phyloP scores from a whole-genome alignment of 2,329 filamentous ascomycete genomes.

The Plenodomus lindquistii region DNA sequence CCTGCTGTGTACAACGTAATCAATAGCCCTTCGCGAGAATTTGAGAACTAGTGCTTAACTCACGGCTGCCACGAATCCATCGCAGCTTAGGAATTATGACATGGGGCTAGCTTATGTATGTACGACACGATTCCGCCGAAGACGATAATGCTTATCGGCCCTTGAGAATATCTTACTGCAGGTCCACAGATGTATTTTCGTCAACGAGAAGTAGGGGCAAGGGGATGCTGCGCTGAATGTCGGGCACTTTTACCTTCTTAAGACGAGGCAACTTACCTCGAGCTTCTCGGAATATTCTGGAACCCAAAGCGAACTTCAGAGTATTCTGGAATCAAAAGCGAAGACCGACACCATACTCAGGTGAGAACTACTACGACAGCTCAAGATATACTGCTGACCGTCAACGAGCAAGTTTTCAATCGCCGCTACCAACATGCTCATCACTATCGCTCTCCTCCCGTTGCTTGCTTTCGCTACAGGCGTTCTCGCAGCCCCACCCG shows the following conservation, averaged over 20 bases:
- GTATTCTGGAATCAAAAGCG: background rate
- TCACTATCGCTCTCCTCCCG: constrained; percentile 6
- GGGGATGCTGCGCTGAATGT: constrained; percentile 7
- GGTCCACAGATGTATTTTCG: constrained; percentile 1
- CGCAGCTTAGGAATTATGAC: background rate
- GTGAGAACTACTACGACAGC: background rate
- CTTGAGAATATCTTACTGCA: background rate
- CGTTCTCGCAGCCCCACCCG: constrained; percentile 10
- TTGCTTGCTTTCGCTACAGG: constrained; percentile 9
- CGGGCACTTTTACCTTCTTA: background rate
- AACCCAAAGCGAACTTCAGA: background rate
- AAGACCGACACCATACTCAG: background rate
- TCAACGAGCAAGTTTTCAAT: background rate
- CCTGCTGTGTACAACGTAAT: background rate
- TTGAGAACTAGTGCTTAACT: background rate
- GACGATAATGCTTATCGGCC: background rate
- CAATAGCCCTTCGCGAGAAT: background rate
- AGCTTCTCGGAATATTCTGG: background rate
- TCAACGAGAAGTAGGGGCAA: constrained; percentile 7
- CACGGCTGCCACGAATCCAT: background rate
- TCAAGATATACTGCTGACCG: background rate
- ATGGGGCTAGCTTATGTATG: background rate
- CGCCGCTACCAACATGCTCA: constrained; percentile 10
- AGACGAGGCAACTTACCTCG: background rate
- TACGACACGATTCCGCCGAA: background rate